Conservation (phyloP, 495 filamentous ascomycete genomes). For the Xylaria longipes region DNA sequence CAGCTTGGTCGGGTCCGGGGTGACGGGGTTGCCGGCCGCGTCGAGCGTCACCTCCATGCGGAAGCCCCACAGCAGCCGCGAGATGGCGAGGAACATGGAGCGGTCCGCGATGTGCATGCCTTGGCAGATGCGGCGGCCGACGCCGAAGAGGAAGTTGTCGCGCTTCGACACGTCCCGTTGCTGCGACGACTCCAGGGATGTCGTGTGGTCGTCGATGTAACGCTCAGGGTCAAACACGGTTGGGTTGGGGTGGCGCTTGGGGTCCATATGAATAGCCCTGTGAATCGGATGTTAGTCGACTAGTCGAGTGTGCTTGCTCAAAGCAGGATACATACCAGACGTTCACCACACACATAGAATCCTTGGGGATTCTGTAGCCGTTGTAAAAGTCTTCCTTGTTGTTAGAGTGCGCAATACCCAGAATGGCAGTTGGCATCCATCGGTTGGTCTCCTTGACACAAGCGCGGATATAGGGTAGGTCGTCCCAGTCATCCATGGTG, state of each 20-base stretch:
- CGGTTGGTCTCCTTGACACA: conserved; percentile 61
- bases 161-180: conserved; percentile 49
- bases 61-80: conserved; percentile 57
- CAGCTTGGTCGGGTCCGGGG: conserved; percentile 20
- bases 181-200: conserved; percentile 36
- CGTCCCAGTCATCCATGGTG: conserved; percentile 52
- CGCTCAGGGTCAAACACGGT: conserved; percentile 55
- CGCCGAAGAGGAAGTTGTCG: conserved; percentile 56
- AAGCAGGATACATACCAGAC: conserved; percentile 38
- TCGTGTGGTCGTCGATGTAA: conserved; percentile 42
- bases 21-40: conserved; percentile 17
- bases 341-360: conserved; percentile 42
- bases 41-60: conserved; percentile 43
- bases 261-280: conserved; percentile 52
- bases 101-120: conserved; percentile 62
- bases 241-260: conserved; percentile 51
- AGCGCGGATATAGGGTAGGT: conserved; percentile 56
- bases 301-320: not conserved
- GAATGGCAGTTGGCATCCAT: conserved; percentile 60
- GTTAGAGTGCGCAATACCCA: conserved; percentile 60
- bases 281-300: not conserved
- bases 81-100: conserved; percentile 55
- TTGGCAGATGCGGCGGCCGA: conserved; percentile 62
- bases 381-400: conserved; percentile 53
- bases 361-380: conserved; percentile 48